Percentiles rank a stretch among this genome's conserved stretches.
phyloP scores from a whole-genome alignment of 352 stramenopile species.

The Phytophthora fragariaefolia region DNA sequence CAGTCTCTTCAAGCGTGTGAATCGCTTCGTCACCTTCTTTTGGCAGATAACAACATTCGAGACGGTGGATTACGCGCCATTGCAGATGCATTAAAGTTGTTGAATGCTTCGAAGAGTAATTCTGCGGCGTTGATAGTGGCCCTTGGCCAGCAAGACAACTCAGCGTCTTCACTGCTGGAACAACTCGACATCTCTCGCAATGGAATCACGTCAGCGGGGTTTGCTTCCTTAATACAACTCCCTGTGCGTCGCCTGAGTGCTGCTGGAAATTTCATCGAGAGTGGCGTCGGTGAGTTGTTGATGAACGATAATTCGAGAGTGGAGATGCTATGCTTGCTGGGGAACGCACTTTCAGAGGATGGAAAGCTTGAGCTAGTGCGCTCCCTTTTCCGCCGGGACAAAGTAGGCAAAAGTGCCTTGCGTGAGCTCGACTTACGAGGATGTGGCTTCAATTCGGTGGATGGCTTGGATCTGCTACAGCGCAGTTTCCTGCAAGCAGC shows the following conservation, averaged over 20 bases:
- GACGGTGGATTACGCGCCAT: conserved; percentile 61
- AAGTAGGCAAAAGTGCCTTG: conserved; percentile 29
- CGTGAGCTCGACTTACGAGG: conserved; percentile 40
- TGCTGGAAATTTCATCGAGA: conserved; percentile 45
- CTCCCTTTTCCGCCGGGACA: conserved; percentile 39
- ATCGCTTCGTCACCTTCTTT: conserved; percentile 38
- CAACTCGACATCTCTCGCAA: conserved; percentile 57
- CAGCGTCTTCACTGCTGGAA: conserved; percentile 29
- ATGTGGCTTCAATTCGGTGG: conserved; percentile 38
- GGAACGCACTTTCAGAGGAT: conserved; percentile 48
- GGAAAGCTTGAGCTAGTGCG: conserved; percentile 44
- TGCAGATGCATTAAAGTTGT: conserved; percentile 46
- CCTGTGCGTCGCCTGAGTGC: conserved; percentile 30
- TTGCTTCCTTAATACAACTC: conserved; percentile 39
- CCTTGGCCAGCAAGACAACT: conserved; percentile 2
- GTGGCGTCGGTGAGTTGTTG: conserved; percentile 33
- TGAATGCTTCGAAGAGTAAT: conserved; percentile 22
- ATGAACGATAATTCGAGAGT: conserved; percentile 33
- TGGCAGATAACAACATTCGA: conserved; percentile 61
- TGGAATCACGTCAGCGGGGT: conserved; percentile 44
- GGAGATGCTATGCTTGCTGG: conserved; percentile 35
- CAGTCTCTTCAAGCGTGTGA: conserved; percentile 54
- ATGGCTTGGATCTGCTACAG: conserved; percentile 25
- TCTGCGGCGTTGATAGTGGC: neutral
- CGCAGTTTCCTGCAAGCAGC: conserved; percentile 35